Evolutionary conservation across 129 eudicot genomes (phyloP).

Genomic region (Saposhnikovia divaricata): DNA sequence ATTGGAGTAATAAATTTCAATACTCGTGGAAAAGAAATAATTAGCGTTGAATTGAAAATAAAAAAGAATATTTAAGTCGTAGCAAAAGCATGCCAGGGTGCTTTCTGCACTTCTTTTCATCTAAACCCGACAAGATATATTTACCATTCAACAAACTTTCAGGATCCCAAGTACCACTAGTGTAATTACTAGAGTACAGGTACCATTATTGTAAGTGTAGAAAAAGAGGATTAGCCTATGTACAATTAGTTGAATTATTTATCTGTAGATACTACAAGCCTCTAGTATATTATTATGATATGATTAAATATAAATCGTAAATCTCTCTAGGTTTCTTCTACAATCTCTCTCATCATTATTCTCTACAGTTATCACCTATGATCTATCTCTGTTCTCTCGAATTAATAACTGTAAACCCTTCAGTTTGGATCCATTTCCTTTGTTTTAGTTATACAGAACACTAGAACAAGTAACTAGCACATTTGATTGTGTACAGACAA

Average conservation of each 20-base stretch:
- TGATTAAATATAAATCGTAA: background rate
- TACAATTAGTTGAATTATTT: background rate
- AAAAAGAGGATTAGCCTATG: background rate
- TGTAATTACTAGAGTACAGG: background rate
- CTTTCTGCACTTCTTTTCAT: too few species aligned
- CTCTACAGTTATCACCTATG: background rate
- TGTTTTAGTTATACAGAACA: background rate
- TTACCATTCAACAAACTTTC: constrained; percentile 1
- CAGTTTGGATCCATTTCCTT: background rate
- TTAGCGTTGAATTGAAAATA: too few species aligned
- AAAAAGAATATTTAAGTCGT: too few species aligned
- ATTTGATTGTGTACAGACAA: background rate
- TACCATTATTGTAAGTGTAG: background rate
- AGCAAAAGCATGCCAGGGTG: too few species aligned
- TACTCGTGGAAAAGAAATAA: too few species aligned
- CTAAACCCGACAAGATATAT: too few species aligned
- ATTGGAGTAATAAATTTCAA: too few species aligned
- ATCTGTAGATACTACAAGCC: background rate
- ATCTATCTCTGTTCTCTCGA: background rate
- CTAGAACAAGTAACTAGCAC: background rate
- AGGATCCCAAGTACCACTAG: background rate
- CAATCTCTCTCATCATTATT: background rate
- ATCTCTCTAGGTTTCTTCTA: background rate
- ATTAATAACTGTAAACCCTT: background rate
- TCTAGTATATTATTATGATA: too few species aligned